Conservation (phyloP, 192 early-diverging fungal genomes). For the Entophlyctis luteolus region DNA sequence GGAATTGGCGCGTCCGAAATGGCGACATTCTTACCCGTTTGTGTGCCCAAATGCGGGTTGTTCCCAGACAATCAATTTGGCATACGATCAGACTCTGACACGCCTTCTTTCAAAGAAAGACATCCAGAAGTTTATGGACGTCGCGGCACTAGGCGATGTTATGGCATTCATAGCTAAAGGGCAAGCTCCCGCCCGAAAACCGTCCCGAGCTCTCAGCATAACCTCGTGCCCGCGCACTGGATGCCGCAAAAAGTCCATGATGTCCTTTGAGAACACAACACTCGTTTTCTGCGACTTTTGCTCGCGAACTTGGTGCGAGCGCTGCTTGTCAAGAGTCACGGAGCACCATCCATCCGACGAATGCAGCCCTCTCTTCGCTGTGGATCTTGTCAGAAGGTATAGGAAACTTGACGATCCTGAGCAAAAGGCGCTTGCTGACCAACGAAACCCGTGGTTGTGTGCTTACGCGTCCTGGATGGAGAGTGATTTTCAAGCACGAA, state of each 20-base stretch:
- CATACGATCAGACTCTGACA: not conserved
- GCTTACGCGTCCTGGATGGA: not conserved
- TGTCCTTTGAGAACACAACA: not conserved
- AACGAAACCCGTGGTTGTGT: not conserved
- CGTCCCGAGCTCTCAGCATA: too few relatives aligned
- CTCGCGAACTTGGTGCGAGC: not conserved
- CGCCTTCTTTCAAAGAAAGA: too few relatives aligned
- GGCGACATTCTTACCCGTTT: not conserved
- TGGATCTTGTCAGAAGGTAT: not conserved
- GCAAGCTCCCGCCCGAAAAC: too few relatives aligned
- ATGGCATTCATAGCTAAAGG: too few relatives aligned
- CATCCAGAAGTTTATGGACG: too few relatives aligned
- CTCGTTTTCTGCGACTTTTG: not conserved
- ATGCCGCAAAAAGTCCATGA: not conserved
- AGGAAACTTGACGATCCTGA: too few relatives aligned
- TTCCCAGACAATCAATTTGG: not conserved
- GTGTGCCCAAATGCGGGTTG: not conserved
- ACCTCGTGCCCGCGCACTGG: not conserved
- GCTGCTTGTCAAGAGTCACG: not conserved
- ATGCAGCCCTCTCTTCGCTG: not conserved
- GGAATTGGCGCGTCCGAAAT: not conserved
- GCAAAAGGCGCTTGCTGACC: not conserved
- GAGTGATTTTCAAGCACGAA: not conserved
- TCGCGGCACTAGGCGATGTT: too few relatives aligned
- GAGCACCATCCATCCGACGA: not conserved